phyloP scores from a whole-genome alignment of 75 land plant species.

The Sequoia sempervirens region DNA sequence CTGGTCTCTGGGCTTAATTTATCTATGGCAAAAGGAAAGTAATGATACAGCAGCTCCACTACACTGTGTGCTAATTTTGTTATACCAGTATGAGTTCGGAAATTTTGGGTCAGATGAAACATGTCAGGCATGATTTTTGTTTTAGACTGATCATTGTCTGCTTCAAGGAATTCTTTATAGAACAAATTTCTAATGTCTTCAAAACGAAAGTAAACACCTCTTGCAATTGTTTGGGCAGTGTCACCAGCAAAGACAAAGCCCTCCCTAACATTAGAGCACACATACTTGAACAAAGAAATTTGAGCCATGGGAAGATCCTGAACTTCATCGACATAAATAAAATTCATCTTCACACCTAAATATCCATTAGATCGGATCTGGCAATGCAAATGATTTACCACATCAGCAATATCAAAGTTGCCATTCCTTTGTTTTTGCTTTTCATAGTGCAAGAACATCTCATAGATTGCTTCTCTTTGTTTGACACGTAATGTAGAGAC shows the following conservation, averaged over 20 bases:
- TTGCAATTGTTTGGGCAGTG: slow-evolving; percentile 78
- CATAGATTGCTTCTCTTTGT: slow-evolving; percentile 50
- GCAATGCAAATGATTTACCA: slow-evolving; percentile 47
- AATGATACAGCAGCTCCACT: slow-evolving; percentile 36
- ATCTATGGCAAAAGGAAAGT: slow-evolving; percentile 57
- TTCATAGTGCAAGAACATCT: slow-evolving; percentile 60
- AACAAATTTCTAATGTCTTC: slow-evolving; percentile 56
- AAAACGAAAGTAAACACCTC: slow-evolving; percentile 67
- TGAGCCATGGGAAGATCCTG: slow-evolving; percentile 72
- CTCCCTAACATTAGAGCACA: slow-evolving; percentile 40
- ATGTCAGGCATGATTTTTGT: slow-evolving; percentile 21
- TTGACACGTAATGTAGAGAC: slow-evolving; percentile 24
- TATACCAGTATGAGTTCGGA: slow-evolving; percentile 62
- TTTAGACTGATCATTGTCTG: neutral
- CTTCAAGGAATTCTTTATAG: slow-evolving; percentile 44
- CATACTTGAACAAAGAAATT: slow-evolving; percentile 52
- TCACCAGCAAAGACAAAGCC: slow-evolving; percentile 82
- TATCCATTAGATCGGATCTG: slow-evolving; percentile 28
- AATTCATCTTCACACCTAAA: slow-evolving; percentile 36
- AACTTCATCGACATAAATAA: slow-evolving; percentile 77
- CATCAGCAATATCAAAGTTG: slow-evolving; percentile 61
- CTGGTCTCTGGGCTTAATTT: slow-evolving; percentile 46
- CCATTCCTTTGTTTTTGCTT: slow-evolving; percentile 33
- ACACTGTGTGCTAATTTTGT: slow-evolving; percentile 53
- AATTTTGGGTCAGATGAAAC: slow-evolving; percentile 48